Conservation (phyloP, 2,329 filamentous ascomycete genomes). For the Raffaelea arxii region DNA sequence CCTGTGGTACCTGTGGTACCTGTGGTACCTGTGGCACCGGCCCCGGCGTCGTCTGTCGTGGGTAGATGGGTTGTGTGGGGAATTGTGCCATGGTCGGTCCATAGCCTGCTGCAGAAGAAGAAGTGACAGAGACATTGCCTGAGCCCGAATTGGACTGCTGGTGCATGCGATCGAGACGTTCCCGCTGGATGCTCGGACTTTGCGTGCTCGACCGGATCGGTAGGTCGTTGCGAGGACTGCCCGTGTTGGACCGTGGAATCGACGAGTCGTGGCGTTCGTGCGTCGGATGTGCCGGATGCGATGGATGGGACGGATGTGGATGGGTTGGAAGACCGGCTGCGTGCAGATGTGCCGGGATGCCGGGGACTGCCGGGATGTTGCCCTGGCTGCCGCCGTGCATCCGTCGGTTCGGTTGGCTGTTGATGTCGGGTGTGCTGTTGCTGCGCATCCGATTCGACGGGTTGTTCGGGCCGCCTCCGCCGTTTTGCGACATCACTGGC, state of each 20-base stretch:
- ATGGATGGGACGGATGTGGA: no score
- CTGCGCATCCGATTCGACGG: constrained; percentile 77
- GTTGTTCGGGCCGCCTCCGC: constrained; percentile 50
- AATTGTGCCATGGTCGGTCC: constrained; percentile 46
- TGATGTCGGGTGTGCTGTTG: constrained; percentile 92
- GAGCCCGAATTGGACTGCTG: constrained; percentile 33
- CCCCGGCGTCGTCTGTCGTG: constrained; percentile 35
- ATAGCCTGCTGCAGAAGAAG: no score
- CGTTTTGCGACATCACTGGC: constrained; percentile 51
- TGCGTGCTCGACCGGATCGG: constrained; percentile 61
- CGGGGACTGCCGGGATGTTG: constrained; percentile 59
- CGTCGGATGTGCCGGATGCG: no score
- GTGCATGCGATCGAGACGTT: constrained; percentile 41
- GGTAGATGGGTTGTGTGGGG: constrained; percentile 43
- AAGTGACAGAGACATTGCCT: no score
- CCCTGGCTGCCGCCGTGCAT: constrained; percentile 41
- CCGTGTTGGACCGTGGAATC: constrained; percentile 71
- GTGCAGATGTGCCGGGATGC: constrained; percentile 63
- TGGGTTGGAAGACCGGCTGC: no score
- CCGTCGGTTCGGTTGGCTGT: constrained; percentile 54
- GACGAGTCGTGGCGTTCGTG: constrained; percentile 42
- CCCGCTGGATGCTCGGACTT: constrained; percentile 58
- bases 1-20: no score
- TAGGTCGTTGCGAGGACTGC: constrained; percentile 61
- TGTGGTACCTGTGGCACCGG: constrained; percentile 15